phyloP scores from a whole-genome alignment of 1,284 basidiomycete genomes.

The Malassezia furfur region DNA sequence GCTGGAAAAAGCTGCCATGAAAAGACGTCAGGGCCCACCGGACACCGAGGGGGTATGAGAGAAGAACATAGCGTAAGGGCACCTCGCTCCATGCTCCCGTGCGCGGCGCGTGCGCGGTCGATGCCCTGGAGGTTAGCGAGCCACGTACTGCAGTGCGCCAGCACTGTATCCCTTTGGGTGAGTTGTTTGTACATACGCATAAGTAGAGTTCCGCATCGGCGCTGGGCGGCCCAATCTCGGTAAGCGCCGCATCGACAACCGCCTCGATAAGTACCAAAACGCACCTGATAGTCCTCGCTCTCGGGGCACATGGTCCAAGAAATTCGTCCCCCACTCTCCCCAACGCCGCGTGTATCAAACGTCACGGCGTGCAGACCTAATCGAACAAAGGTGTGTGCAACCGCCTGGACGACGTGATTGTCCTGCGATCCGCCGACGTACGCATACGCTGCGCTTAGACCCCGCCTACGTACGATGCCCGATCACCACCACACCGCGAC shows the following conservation, averaged over 20 bases:
- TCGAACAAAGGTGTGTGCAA: not conserved
- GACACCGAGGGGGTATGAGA: slow-evolving; percentile 20
- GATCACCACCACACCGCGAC: slow-evolving; percentile 8
- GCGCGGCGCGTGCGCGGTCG: not conserved
- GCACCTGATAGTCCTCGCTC: slow-evolving; percentile 16
- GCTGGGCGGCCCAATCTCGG: not conserved
- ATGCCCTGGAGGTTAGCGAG: not conserved
- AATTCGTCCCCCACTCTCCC: slow-evolving; percentile 1
- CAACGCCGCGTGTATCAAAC: slow-evolving; percentile 16
- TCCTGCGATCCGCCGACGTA: slow-evolving; percentile 15
- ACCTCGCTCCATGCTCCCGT: not conserved
- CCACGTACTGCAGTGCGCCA: slow-evolving; percentile 17
- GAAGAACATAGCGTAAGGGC: slow-evolving; percentile 9
- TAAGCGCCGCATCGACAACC: slow-evolving; percentile 2
- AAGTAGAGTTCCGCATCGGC: not conserved
- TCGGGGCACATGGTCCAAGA: slow-evolving; percentile 19
- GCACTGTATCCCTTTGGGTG: slow-evolving; percentile 18
- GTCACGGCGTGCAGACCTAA: slow-evolving; percentile 8
- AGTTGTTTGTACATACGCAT: not conserved
- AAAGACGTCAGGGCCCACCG: slow-evolving; percentile 18
- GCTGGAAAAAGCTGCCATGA: not conserved
- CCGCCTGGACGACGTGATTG: slow-evolving; percentile 14
- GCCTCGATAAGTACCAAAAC: not conserved
- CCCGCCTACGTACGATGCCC: slow-evolving; percentile 9
- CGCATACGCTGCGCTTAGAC: slow-evolving; percentile 6